Base-by-base conservation (phyloP, 1,284 basidiomycete species). In the Takashimella koratensis region DNA sequence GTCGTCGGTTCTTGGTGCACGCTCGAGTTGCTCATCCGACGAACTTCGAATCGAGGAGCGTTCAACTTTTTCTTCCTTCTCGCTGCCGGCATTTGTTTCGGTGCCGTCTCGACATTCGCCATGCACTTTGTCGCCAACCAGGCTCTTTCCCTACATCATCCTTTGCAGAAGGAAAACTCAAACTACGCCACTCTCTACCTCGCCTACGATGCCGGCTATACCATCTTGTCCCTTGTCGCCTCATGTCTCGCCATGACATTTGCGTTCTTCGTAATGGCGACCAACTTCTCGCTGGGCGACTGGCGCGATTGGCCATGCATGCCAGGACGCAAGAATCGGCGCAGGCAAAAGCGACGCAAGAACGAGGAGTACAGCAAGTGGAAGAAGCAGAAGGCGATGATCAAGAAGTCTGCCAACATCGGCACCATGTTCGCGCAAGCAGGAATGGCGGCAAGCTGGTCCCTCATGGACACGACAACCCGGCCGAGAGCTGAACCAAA, bases 101-200 rank as follows among this genome's bases (percentile, higher is more conserved):
- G 78, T 10, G 67, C 70, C 4, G 76, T 78, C 3, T 77, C 76
- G 20, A 77, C 76, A 6, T 79, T 77, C 49, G 71, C 71, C 50
- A 76, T 76, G 74, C 75, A 76, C 57, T 77, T 77, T 58, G 64
- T 78, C 59, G 77, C 77, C 51, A 79, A 79, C 67, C 76, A 77
- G 53, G 65, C 75, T 5, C 64, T 79, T 8, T 67, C 70, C 0
- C 66, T 78, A 1, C 67, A 71, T 42, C 67, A 73, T 48, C 72
- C 76, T 2, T 52, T 59, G 19, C 52, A 65, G 25, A 11, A 23
- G 2, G 47, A 51, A n/a, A 45, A 53, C 20, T 51, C 57, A 3
- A 43, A 49, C 21, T 65, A 65, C 43, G 60, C 57, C 4, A 47
- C 66, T 1, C 52, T 77, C 0, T 70, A 70, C 13, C 70, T 79